Percentiles rank a stretch among this genome's conserved stretches.
These are phyloP conservation scores for Leptographium lundbergii DNA, from an alignment of 2,329 filamentous ascomycete species.

Conservation along the genomic window DNA sequence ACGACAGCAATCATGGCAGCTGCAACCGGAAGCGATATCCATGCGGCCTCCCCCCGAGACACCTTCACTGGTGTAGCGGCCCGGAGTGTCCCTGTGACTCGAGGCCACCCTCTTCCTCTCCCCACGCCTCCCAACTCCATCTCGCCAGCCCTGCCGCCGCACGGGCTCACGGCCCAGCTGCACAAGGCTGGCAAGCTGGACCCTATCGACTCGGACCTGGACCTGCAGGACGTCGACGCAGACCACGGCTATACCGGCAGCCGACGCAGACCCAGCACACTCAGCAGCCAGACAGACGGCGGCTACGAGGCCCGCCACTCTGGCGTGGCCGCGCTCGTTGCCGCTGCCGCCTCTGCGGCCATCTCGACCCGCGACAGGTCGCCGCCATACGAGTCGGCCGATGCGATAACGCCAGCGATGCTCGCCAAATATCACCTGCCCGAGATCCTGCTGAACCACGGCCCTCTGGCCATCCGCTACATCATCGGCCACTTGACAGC, in stretches of 20 bases:
- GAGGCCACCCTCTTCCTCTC: constrained; percentile 57
- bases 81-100: constrained; percentile 50
- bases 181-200: constrained; percentile 43
- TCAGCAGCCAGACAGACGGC: neutral
- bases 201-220: constrained; percentile 73
- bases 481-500: constrained; percentile 92
- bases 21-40: constrained; percentile 52
- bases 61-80: constrained; percentile 62
- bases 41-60: constrained; percentile 51
- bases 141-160: constrained; percentile 73
- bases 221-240: constrained; percentile 59
- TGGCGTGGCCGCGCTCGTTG: constrained; percentile 5
- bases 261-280: constrained; percentile 16
- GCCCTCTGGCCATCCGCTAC: constrained; percentile 85
- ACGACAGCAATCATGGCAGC: constrained; percentile 53
- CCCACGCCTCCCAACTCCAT: constrained; percentile 93
- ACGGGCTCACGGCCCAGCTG: constrained; percentile 60
- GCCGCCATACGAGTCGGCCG: constrained; percentile 54
- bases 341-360: constrained; percentile 3
- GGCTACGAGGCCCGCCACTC: neutral
- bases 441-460: constrained; percentile 78
- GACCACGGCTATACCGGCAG: constrained; percentile 17
- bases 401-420: constrained; percentile 72
- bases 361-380: constrained; percentile 23
- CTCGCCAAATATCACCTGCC: constrained; percentile 84